Percentiles rank a stretch among this genome's conserved stretches.
Evolutionary conservation across 2,329 filamentous ascomycete genomes (phyloP).

Genomic region (Hymenoscyphus salicellus): DNA sequence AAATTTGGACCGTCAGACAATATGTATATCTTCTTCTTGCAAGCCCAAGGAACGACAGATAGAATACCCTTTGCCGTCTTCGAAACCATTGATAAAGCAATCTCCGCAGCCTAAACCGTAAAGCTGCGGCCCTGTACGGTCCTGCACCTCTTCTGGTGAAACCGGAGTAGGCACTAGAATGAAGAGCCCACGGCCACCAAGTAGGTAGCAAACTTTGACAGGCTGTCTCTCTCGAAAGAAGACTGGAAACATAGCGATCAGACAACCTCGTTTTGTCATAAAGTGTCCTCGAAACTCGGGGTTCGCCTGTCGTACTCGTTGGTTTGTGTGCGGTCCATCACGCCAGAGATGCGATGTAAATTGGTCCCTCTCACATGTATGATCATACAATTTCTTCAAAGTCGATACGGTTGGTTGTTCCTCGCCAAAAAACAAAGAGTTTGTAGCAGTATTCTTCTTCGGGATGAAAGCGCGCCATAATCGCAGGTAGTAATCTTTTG

Average conservation of each 20-base stretch:
- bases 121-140: neutral
- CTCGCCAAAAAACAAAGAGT: too few relatives aligned
- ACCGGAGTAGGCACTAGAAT: neutral
- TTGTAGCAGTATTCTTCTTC: too few relatives aligned
- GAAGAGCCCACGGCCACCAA: neutral
- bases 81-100: neutral
- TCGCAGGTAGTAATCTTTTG: too few relatives aligned
- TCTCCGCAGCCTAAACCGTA: neutral
- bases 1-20: neutral
- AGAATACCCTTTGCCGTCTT: neutral
- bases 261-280: too few relatives aligned
- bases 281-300: too few relatives aligned
- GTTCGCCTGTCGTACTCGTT: too few relatives aligned
- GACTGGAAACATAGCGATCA: neutral
- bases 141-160: neutral
- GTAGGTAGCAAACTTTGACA: neutral
- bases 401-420: too few relatives aligned
- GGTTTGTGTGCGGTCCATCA: too few relatives aligned
- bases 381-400: too few relatives aligned
- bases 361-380: too few relatives aligned
- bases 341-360: too few relatives aligned
- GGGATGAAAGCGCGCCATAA: too few relatives aligned
- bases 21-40: neutral
- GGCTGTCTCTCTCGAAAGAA: neutral
- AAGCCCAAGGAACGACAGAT: neutral